Percentiles rank a stretch among this genome's conserved stretches.
phyloP scores from a whole-genome alignment of 768 basidiomycete genomes.

The Boletus coccyginus region DNA sequence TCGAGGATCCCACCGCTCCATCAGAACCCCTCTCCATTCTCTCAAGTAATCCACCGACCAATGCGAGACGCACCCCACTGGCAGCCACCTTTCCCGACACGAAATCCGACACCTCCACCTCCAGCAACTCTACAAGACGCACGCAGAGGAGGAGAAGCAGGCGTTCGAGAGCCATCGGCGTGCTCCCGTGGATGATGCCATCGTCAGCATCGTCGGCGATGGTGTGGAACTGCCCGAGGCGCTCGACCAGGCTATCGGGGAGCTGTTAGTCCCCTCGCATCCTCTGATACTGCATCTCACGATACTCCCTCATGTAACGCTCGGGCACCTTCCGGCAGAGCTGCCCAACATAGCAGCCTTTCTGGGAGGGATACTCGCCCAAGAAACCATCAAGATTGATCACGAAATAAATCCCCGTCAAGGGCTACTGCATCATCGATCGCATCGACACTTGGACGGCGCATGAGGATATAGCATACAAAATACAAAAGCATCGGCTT shows the following conservation, averaged over 20 bases:
- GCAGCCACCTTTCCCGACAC: conserved; percentile 90
- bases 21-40: conserved; percentile 64
- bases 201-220: conserved; percentile 51
- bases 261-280: conserved; percentile 55
- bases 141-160: conserved; percentile 67
- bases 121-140: conserved; percentile 79
- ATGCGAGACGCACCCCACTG: conserved; percentile 61
- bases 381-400: conserved; percentile 96
- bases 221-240: conserved; percentile 52
- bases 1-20: conserved; percentile 16
- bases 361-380: conserved; percentile 90
- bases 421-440: conserved; percentile 82
- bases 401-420: conserved; percentile 88
- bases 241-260: conserved; percentile 62
- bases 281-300: not conserved
- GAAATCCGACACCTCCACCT: conserved; percentile 85
- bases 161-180: conserved; percentile 49
- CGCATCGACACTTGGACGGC: conserved; percentile 75
- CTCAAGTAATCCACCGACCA: conserved; percentile 59
- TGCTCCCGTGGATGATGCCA: conserved; percentile 45
- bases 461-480: conserved; percentile 6
- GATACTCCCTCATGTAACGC: conserved; percentile 40
- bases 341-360: conserved; percentile 93
- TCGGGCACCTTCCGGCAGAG: conserved; percentile 79
- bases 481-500: not conserved